phyloP scores from a whole-genome alignment of 2,329 filamentous ascomycete genomes.

The Aspergillus intermedius region DNA sequence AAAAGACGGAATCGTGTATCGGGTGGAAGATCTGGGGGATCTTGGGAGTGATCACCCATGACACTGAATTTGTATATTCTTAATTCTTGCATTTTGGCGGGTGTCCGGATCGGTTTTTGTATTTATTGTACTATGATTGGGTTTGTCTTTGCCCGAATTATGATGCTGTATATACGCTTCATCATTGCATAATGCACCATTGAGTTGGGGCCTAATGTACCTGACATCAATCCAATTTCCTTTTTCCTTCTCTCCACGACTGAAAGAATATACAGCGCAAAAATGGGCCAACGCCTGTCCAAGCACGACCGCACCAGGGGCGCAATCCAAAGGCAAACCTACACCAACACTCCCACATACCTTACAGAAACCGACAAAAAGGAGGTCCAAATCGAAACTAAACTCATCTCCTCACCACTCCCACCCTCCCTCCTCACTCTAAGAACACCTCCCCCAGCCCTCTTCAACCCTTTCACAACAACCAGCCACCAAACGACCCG shows the following conservation, averaged over 20 bases:
- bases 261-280: neutral
- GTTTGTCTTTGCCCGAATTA: neutral
- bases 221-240: neutral
- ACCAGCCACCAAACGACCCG: neutral
- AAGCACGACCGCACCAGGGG: slow-evolving; percentile 6
- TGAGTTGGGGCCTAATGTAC: neutral
- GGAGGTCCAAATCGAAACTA: too few relatives aligned
- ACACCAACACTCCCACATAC: neutral
- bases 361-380: too few relatives aligned
- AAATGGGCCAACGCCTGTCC: slow-evolving; percentile 1
- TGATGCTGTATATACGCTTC: neutral
- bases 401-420: too few relatives aligned
- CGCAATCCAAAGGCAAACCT: slow-evolving; percentile 28
- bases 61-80: neutral
- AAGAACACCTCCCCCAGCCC: too few relatives aligned
- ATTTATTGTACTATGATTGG: neutral
- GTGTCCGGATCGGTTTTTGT: neutral
- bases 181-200: neutral
- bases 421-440: too few relatives aligned
- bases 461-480: neutral
- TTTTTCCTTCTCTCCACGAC: neutral
- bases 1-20: slow-evolving; percentile 10
- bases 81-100: neutral
- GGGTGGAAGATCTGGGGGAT: slow-evolving; percentile 1
- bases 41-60: neutral